phyloP scores from a whole-genome alignment of 306 rosid species.

The Dalbergia oliveri region DNA sequence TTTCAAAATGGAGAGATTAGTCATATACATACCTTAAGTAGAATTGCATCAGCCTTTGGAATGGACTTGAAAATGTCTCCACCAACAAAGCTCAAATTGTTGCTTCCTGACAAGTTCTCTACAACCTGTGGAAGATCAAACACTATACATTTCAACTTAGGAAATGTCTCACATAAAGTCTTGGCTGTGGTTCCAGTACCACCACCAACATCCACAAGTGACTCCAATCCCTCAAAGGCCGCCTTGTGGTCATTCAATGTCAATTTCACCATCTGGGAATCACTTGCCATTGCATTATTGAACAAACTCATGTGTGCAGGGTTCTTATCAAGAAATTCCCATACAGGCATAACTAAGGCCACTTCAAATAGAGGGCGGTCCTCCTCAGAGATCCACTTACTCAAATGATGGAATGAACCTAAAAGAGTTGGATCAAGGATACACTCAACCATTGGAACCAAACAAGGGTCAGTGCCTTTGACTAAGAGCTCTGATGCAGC shows the following conservation, averaged over 20 bases:
- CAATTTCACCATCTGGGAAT: conserved; percentile 53
- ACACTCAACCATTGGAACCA: conserved; percentile 38
- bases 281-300: conserved; percentile 55
- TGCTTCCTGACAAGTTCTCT: too few relatives aligned
- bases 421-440: conserved; percentile 12
- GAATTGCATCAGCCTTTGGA: too few relatives aligned
- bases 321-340: conserved; percentile 40
- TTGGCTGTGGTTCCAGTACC: conserved; percentile 37
- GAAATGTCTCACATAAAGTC: conserved; percentile 21
- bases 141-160: conserved; percentile 14
- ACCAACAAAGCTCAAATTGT: too few relatives aligned
- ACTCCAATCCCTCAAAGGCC: conserved; percentile 51
- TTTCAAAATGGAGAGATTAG: too few relatives aligned
- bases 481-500: conserved; percentile 46
- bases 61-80: too few relatives aligned
- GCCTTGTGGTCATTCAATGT: conserved; percentile 46
- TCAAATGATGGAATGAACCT: conserved; percentile 24
- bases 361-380: conserved; percentile 32
- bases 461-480: conserved; percentile 35
- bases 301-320: conserved; percentile 30
- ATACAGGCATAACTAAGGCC: conserved; percentile 35
- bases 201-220: conserved; percentile 51
- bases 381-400: conserved; percentile 47
- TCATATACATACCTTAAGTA: too few relatives aligned
- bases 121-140: conserved; percentile 13